A percentile compares a stretch with the other conserved stretches of the same genome.
phyloP scores from a whole-genome alignment of 2,329 filamentous ascomycete species.

The Sarocladiaceae sp. region DNA sequence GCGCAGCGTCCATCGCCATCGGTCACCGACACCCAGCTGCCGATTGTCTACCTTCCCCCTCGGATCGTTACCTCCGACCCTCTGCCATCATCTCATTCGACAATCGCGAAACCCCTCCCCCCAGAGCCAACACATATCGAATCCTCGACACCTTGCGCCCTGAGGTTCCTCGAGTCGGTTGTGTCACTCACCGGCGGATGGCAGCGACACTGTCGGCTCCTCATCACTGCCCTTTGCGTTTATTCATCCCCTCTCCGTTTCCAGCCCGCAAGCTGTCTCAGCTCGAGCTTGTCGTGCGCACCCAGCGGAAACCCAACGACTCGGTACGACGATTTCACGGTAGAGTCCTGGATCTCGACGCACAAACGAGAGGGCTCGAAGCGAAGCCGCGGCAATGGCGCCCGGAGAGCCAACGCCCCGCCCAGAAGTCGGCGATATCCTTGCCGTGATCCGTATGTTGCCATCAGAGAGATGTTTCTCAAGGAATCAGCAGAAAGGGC shows the following conservation, averaged over 20 bases:
- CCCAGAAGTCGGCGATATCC: conserved; percentile 59
- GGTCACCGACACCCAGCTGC: background rate
- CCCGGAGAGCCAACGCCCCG: conserved; percentile 30
- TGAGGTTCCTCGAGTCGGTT: background rate
- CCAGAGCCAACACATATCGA: conserved; percentile 1
- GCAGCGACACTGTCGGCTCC: background rate
- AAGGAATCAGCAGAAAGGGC: background rate
- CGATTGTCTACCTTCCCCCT: background rate
- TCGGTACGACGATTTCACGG: background rate
- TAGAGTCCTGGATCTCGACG: background rate
- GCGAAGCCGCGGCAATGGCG: no score
- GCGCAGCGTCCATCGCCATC: background rate
- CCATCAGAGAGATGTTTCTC: background rate
- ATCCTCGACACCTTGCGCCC: conserved; percentile 5
- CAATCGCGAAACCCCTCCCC: conserved; percentile 3
- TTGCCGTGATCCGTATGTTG: conserved; percentile 64
- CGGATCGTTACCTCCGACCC: conserved; percentile 1
- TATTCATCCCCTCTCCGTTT: background rate
- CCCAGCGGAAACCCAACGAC: background rate
- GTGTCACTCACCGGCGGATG: background rate
- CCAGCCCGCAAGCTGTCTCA: conserved; percentile 7
- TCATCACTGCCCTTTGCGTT: background rate
- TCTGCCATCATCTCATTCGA: conserved; percentile 5
- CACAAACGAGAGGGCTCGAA: background rate
- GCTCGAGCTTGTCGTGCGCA: no score